A percentile compares a stretch with the other conserved stretches of the same genome.
phyloP scores from a whole-genome alignment of 805 yeast genomes.

The Ogataea ganodermae region DNA sequence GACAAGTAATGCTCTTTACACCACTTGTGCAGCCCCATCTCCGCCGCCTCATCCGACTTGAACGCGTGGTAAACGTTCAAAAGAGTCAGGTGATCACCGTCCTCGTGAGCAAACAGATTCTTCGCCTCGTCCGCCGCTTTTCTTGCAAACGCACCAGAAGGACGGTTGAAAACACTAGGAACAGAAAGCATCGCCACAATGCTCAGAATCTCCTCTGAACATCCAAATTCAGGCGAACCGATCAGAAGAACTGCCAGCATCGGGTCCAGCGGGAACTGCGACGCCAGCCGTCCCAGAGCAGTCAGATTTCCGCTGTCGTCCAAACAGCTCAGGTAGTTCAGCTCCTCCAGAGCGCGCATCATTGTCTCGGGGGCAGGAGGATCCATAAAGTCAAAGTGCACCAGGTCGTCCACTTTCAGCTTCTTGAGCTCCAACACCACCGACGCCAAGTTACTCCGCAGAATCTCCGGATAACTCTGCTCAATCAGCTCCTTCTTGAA shows the following conservation, averaged over 20 bases:
- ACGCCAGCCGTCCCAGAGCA: conserved; percentile 83
- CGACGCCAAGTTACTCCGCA: conserved; percentile 85
- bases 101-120: conserved; percentile 83
- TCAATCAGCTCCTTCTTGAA: conserved; percentile 91
- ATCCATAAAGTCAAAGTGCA: conserved; percentile 97
- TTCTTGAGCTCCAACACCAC: conserved; percentile 93
- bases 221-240: conserved; percentile 79
- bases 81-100: conserved; percentile 92
- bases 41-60: conserved; percentile 69
- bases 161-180: conserved; percentile 93
- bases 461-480: conserved; percentile 94
- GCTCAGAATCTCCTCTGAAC: conserved; percentile 86
- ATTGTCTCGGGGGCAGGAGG: conserved; percentile 99
- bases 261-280: conserved; percentile 94
- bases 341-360: conserved; percentile 98
- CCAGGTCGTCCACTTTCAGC: conserved; percentile 92
- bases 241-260: conserved; percentile 91
- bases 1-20: conserved; percentile 88
- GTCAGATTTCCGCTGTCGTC: conserved; percentile 92
- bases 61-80: conserved; percentile 87
- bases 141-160: conserved; percentile 78
- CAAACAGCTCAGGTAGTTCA: conserved; percentile 85
- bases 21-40: conserved; percentile 74
- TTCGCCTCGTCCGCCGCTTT: conserved; percentile 92
- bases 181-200: conserved; percentile 90